Base-by-base conservation (phyloP, 257 asterid species). In the Petunia axillaris region DNA sequence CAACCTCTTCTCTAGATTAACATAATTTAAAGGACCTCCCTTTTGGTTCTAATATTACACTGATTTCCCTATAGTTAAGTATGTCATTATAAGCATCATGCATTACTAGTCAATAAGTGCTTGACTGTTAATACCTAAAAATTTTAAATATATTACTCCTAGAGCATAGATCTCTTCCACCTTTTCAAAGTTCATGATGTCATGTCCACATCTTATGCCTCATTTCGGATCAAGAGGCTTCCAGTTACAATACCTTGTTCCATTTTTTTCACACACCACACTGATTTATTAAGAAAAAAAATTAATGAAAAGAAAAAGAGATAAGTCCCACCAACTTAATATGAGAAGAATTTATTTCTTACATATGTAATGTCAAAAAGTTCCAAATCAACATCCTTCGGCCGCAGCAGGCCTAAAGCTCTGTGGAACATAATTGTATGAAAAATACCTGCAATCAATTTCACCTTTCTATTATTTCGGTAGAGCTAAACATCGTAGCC, bases 311-410 rank as follows among this genome's bases (percentile, higher is more conserved):
- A 73, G 55, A 67, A 67, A 36, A 73, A 50, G 14, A 35, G 63
- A 35, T 6, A 6, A 43, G 46, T 13, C 6, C 77, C 50, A 48
- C 44, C 43, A 36, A 10, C 15, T 62, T 50, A 11, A 39, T 55
- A 73, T 13, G 5, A 36, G 6, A 50, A 50, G 13, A 50, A 50
- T 50, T 78, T 62, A 70, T 41, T n/a, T 88, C 97, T 90, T 80
- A 96, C 99, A 82, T 96, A 96, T 44, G 98, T 94, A 79, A 96
- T 96, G 90, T 96, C 99, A 81, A 96, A 96, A 76, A 96, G 99
- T 88, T 96, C 99, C 92, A 90, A 85, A 85, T 96, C 98, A 68
- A 96, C 86, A 79, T 96, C 99, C 91, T 91, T 96, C 1, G 99
- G 99, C 80, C 98, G 97, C 83, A 96, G 93, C 44, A 96, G 88